These are phyloP conservation scores for Alternaria infectoria DNA, from an alignment of 2,329 filamentous ascomycete species.

Conservation along the genomic window DNA sequence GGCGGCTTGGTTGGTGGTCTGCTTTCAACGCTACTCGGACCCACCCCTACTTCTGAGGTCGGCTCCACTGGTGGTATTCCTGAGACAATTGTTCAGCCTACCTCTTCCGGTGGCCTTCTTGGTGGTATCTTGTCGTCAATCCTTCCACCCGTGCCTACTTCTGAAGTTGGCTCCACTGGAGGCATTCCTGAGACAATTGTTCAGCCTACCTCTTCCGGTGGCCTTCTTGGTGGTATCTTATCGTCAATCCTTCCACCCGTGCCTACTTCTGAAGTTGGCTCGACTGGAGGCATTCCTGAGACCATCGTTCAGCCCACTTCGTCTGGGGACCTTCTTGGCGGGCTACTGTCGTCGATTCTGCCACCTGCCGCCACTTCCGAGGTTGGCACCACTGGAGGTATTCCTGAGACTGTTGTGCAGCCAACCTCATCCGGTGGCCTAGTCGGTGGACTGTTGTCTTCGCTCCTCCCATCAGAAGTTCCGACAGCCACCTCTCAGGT, in stretches of 20 bases:
- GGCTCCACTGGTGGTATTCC: conserved; percentile 35
- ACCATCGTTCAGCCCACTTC: conserved; percentile 12
- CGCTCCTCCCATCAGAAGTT: conserved; percentile 13
- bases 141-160: conserved; percentile 19
- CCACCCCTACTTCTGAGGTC: conserved; percentile 15
- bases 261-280: conserved; percentile 17
- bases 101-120: conserved; percentile 9
- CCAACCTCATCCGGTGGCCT: conserved; percentile 13
- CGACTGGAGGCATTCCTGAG: conserved; percentile 22
- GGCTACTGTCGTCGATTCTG: conserved; percentile 19
- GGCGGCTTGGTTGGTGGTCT: conserved; percentile 15
- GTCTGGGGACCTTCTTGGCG: conserved; percentile 10
- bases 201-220: conserved; percentile 11
- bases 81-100: conserved; percentile 21
- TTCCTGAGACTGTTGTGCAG: conserved; percentile 16
- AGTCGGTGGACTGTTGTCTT: conserved; percentile 18
- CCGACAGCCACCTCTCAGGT: conserved; percentile 18
- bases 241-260: conserved; percentile 19
- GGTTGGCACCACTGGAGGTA: conserved; percentile 17
- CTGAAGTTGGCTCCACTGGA: conserved; percentile 22
- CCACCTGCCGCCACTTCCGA: conserved; percentile 18
- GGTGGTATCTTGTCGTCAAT: conserved; percentile 5
- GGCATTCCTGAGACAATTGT: conserved; percentile 18
- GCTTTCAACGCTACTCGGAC: conserved; percentile 20
- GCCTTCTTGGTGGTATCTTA: background rate